Evolutionary conservation across 164 flowering plant genomes (phyloP), one percentile per base, ranked within the genome.

Genomic region (Sextonia rubra): DNA sequence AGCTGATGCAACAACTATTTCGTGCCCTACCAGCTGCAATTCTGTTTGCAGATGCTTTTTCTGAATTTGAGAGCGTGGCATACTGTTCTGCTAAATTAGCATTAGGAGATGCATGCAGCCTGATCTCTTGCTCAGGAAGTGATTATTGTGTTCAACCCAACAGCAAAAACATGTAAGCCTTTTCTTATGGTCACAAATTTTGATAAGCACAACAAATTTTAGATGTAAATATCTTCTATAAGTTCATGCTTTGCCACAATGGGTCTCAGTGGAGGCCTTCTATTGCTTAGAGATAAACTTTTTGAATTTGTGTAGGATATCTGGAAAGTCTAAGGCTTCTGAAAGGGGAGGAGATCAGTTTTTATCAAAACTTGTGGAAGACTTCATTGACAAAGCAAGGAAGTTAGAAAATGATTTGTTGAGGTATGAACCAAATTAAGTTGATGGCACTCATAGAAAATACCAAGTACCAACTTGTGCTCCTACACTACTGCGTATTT

Each of bases 91-190:
- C 89, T 76, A 87, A 85, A 79, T 74, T 82, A 64, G 82, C 88
- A 52, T 60, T 92, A 23, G 94, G 93, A 61, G 91, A 92, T 79
- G 90, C 98, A 62, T 94, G 98, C 85, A 75, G 83, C 80, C 65
- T 86, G 75, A 60, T 75, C 52, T 78, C 77, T 71, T 67, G 62
- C 76, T 22, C 64, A 32, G 77, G 32, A 74, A 78, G 75, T 82
- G 80, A 76, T 82, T 71, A 76, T 27, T 60, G 32, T 68, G n/a
- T 63, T 27, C 47, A 76, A 1, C 23, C 68, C 47, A 76, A 71
- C 66, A 71, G 71, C 60, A 77, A 60, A 74, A 77, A 83, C 71
- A 64, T 14, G 98, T 93, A 82, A 83, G 71, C 56, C 68, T 70
- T 23, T 49, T 77, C 66, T 69, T 7, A 17, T 17, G 44, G 12